Conservation (phyloP, 2,329 filamentous ascomycete species). For the Aspergillus viridinutans region DNA sequence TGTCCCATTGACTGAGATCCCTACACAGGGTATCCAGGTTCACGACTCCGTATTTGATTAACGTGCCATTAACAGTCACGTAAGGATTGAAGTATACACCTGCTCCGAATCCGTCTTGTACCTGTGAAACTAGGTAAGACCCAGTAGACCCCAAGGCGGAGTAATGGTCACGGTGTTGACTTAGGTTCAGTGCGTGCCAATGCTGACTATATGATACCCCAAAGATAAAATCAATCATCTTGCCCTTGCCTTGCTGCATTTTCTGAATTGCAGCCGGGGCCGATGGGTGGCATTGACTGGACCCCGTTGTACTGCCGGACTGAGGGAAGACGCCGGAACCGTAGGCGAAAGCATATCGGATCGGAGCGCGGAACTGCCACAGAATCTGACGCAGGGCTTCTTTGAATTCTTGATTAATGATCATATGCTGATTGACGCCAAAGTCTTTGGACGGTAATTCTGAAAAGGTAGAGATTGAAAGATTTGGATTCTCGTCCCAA, state of each 20-base stretch:
- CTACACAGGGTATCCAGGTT: constrained; percentile 84
- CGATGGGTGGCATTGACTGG: constrained; percentile 63
- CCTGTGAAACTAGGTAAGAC: constrained; percentile 75
- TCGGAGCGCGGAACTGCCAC: constrained; percentile 87
- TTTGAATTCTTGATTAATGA: constrained; percentile 93
- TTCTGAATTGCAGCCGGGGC: constrained; percentile 75
- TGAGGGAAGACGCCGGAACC: constrained; percentile 96
- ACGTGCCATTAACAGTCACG: constrained; percentile 85
- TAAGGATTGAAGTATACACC: constrained; percentile 98
- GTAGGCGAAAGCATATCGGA: constrained; percentile 95
- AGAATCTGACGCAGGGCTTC: constrained; percentile 81
- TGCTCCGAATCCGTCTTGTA: constrained; percentile 85
- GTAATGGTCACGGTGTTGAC: constrained; percentile 87
- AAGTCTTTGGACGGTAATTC: constrained; percentile 76
- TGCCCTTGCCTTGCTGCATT: constrained; percentile 80
- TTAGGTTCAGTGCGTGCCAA: constrained; percentile 91
- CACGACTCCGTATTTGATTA: constrained; percentile 98
- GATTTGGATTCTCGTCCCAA: constrained; percentile 73
- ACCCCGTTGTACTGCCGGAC: constrained; percentile 43
- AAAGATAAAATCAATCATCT: constrained; percentile 99
- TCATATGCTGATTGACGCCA: constrained; percentile 92
- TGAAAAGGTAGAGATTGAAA: constrained; percentile 68
- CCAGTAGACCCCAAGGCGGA: constrained; percentile 78
- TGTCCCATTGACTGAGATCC: constrained; percentile 88
- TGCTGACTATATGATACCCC: constrained; percentile 92